phyloP scores from a whole-genome alignment of 495 filamentous ascomycete species.

The Penicillium roqueforti region DNA sequence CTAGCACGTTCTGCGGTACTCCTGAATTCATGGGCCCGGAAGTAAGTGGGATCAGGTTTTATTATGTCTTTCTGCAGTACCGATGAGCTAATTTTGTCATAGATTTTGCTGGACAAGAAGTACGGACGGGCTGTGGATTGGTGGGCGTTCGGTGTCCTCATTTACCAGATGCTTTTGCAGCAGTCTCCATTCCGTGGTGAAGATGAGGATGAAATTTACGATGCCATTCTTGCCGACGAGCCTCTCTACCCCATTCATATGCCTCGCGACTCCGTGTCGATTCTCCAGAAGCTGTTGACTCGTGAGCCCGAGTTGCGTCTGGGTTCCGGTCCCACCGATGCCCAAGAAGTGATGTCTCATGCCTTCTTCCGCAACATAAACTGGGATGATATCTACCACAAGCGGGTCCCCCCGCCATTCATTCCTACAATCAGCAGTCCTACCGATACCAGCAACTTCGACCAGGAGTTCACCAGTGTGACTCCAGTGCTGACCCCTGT shows the following conservation, averaged over 20 bases:
- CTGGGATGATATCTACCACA: constrained; percentile 98
- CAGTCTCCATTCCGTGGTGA: constrained; percentile 98
- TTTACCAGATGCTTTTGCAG: constrained; percentile 99
- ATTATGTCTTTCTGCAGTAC: neutral
- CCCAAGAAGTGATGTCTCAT: constrained; percentile 98
- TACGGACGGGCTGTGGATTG: constrained; percentile 99
- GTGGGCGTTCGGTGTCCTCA: constrained; percentile 99
- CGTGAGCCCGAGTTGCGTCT: constrained; percentile 90
- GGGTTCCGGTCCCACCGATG: constrained; percentile 92
- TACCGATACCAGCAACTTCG: constrained; percentile 99
- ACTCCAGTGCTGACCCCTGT: constrained; percentile 97
- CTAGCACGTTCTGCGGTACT: constrained; percentile 97
- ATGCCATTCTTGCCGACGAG: constrained; percentile 96
- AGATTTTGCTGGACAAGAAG: constrained; percentile 98
- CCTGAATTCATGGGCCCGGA: constrained; percentile 99
- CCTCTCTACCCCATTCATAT: constrained; percentile 98
- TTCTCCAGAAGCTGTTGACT: constrained; percentile 95
- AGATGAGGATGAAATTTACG: constrained; percentile 99
- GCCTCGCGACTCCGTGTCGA: constrained; percentile 95
- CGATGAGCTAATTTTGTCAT: constrained; percentile 15
- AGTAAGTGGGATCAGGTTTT: constrained; percentile 47
- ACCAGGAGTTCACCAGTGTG: constrained; percentile 96
- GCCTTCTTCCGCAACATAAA: constrained; percentile 97
- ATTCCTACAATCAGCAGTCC: constrained; percentile 80
- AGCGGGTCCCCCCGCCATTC: constrained; percentile 85